Conservation (phyloP, 352 stramenopile species). For the Pythium graminicola region DNA sequence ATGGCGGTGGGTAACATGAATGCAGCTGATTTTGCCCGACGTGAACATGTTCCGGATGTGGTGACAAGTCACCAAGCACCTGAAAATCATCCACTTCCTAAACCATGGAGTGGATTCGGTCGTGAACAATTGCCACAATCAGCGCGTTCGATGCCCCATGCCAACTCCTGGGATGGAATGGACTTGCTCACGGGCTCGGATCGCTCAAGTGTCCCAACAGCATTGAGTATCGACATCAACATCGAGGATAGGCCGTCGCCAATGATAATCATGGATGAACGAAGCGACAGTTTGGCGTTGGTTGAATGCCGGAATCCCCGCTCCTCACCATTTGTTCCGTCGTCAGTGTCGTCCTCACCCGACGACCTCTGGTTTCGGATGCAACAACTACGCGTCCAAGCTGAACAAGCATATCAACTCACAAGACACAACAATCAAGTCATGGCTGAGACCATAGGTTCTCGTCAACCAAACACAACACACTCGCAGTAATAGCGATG, state of each 20-base stretch:
- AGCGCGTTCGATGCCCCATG: neutral
- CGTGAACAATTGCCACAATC: neutral
- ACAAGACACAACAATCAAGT: slow-evolving; percentile 3
- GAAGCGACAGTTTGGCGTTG: too few species aligned
- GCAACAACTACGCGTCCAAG: slow-evolving; percentile 10
- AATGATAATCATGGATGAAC: neutral
- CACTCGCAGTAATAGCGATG: too few species aligned
- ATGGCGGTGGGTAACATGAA: neutral
- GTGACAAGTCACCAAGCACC: too few species aligned
- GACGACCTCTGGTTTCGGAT: slow-evolving; percentile 1
- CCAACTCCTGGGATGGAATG: neutral
- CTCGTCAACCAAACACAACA: too few species aligned
- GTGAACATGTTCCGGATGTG: neutral
- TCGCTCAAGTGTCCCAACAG: neutral
- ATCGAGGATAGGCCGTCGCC: neutral
- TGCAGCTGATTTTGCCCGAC: neutral
- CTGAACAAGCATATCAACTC: slow-evolving; percentile 16
- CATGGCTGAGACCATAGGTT: slow-evolving; percentile 2
- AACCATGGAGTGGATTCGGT: neutral
- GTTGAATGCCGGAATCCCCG: too few species aligned
- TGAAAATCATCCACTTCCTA: neutral
- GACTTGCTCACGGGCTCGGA: neutral
- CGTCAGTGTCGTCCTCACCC: neutral
- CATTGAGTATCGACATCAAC: neutral
- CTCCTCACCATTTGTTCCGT: too few species aligned